A percentile compares a stretch with the other conserved stretches of the same genome.
These are phyloP conservation scores for Thelephora terrestris DNA, from an alignment of 1,284 basidiomycete genomes.

Conservation along the genomic window DNA sequence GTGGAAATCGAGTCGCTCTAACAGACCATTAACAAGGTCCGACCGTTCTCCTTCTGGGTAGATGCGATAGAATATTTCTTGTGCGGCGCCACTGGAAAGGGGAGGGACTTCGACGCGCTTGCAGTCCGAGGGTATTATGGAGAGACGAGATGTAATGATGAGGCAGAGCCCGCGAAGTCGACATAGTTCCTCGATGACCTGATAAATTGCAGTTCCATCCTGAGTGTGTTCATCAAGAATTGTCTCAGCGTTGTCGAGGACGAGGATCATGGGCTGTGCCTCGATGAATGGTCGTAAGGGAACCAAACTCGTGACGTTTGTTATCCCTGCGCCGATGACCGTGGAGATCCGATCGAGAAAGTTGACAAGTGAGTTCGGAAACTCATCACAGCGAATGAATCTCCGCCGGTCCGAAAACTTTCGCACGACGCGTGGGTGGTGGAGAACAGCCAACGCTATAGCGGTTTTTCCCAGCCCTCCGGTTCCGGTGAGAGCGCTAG, in stretches of 20 bases:
- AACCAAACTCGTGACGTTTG: background rate
- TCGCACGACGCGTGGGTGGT: too few species aligned
- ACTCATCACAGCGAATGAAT: too few species aligned
- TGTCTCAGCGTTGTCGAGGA: background rate
- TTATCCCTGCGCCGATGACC: background rate
- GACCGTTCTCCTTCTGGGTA: background rate
- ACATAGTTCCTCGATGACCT: background rate
- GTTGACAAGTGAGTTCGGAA: constrained; percentile 3
- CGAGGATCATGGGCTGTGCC: too few species aligned
- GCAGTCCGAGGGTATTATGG: background rate
- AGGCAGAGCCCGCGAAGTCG: background rate
- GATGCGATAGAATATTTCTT: background rate
- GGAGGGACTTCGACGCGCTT: background rate
- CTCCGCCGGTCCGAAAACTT: too few species aligned
- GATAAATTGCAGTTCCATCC: background rate
- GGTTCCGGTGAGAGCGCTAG: constrained; percentile 2
- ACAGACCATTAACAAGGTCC: background rate
- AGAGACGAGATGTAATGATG: background rate
- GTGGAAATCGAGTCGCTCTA: background rate
- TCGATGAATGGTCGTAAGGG: background rate
- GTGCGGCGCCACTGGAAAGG: background rate
- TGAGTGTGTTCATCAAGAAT: background rate
- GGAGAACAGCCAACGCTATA: too few species aligned
- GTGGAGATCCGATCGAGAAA: background rate
- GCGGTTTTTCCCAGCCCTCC: too few species aligned